phyloP scores from a whole-genome alignment of 805 yeast genomes.

The Metschnikowia rubicola region DNA sequence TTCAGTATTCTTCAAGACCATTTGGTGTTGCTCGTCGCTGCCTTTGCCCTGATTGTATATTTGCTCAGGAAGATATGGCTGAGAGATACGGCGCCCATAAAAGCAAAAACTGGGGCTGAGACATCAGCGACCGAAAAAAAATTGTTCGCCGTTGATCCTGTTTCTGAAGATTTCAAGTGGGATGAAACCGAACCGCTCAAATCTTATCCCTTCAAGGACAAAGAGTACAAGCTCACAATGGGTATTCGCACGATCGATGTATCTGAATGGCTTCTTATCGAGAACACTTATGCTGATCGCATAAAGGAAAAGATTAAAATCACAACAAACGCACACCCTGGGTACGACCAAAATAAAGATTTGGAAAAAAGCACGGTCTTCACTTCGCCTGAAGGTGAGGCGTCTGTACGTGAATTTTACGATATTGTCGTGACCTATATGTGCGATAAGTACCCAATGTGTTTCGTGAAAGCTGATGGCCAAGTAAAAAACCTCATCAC shows the following conservation, averaged over 20 bases:
- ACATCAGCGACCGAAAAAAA: background rate
- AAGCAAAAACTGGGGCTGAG: background rate
- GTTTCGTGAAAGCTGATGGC: conserved; percentile 21
- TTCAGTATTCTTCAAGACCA: too few relatives aligned
- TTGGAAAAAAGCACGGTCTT: conserved; percentile 30
- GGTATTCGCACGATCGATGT: conserved; percentile 23
- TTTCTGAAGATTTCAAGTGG: conserved; percentile 14
- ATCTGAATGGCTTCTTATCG: conserved; percentile 42
- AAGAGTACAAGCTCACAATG: conserved; percentile 39
- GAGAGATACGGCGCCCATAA: too few relatives aligned
- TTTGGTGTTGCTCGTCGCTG: too few relatives aligned
- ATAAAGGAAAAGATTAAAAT: conserved; percentile 28
- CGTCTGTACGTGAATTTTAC: conserved; percentile 37
- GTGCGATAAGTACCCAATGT: conserved; percentile 39
- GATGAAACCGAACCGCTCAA: conserved; percentile 13
- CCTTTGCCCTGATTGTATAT: too few relatives aligned
- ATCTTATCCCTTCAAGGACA: conserved; percentile 54
- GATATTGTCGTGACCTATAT: conserved; percentile 28
- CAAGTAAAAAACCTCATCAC: conserved; percentile 28
- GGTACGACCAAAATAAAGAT: conserved; percentile 27
- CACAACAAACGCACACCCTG: conserved; percentile 31
- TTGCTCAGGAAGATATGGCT: too few relatives aligned
- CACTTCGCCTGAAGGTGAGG: conserved; percentile 28
- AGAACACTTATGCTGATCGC: conserved; percentile 29
- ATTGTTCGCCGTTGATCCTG: conserved; percentile 9